These are phyloP conservation scores for Bruguiera gymnorhiza DNA, from an alignment of 345 rosid species.

Conservation along the genomic window DNA sequence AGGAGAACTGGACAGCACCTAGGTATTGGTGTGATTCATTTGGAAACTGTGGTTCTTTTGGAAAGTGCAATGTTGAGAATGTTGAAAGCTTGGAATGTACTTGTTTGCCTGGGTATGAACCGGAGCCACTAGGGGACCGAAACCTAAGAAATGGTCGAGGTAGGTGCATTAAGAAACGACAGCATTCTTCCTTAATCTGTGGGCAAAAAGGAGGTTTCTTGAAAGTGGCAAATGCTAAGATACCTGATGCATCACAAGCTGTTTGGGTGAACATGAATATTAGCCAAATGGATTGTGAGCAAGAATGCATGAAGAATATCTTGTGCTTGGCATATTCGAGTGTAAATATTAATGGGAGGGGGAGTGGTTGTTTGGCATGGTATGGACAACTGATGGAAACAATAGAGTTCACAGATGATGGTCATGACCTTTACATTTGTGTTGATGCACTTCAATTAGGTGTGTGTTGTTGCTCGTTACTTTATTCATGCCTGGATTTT, in stretches of 20 bases:
- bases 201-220: conserved; percentile 13
- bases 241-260: conserved; percentile 19
- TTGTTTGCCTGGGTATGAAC: conserved; percentile 21
- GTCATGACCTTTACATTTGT: conserved; percentile 11
- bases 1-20: not conserved
- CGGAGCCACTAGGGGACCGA: conserved; percentile 1
- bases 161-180: conserved; percentile 19
- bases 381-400: conserved; percentile 24
- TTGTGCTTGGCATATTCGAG: conserved; percentile 14
- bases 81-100: conserved; percentile 13
- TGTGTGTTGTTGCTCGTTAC: not conserved
- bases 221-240: conserved; percentile 8
- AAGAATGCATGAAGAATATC: conserved; percentile 6
- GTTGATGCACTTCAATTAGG: conserved; percentile 20
- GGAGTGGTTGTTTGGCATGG: conserved; percentile 14
- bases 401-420: not conserved
- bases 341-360: not conserved
- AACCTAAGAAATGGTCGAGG: conserved; percentile 1
- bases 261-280: conserved; percentile 3
- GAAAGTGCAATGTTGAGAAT: conserved; percentile 1
- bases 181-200: not conserved
- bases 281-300: conserved; percentile 2
- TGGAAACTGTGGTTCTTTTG: conserved; percentile 15
- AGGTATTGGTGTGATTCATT: not conserved
- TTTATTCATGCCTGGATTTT: too few relatives aligned